phyloP scores from a whole-genome alignment of 2,329 filamentous ascomycete species.

The Alternaria sp. region DNA sequence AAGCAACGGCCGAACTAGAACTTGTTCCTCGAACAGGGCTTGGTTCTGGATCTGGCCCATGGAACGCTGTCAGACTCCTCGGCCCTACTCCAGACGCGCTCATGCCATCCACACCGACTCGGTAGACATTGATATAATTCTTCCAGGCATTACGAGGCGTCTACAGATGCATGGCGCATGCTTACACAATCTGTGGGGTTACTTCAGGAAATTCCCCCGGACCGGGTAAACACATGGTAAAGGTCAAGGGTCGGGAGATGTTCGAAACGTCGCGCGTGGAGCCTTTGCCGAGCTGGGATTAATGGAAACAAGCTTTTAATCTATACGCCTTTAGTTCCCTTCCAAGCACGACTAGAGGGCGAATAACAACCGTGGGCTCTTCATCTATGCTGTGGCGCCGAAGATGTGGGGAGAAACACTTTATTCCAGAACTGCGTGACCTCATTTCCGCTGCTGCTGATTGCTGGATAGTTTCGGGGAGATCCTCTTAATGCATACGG shows the following conservation, averaged over 20 bases:
- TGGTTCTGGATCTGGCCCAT: background rate
- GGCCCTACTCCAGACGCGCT: background rate
- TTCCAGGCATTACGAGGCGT: background rate
- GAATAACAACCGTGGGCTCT: conserved; percentile 1
- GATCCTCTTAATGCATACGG: conserved; percentile 2
- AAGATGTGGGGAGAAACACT: conserved; percentile 16
- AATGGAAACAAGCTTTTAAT: conserved; percentile 20
- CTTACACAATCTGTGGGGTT: conserved; percentile 2
- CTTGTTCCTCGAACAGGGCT: background rate
- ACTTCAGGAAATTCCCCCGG: conserved; percentile 2
- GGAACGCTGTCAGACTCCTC: background rate
- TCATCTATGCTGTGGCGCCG: conserved; percentile 11
- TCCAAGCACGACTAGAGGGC: background rate
- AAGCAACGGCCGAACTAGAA: background rate
- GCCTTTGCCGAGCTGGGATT: conserved; percentile 14
- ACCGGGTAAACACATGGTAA: conserved; percentile 18
- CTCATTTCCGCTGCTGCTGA: conserved; percentile 9
- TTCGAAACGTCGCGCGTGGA: conserved; percentile 9
- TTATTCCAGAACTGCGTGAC: conserved; percentile 11
- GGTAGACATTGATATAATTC: background rate
- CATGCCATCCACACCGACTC: background rate
- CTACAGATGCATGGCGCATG: background rate
- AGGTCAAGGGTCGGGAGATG: conserved; percentile 12
- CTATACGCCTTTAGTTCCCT: conserved; percentile 3
- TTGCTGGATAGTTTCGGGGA: conserved; percentile 12